These are phyloP conservation scores for Globisporangium takayamanum DNA, from an alignment of 352 stramenopile species.

Conservation along the genomic window DNA sequence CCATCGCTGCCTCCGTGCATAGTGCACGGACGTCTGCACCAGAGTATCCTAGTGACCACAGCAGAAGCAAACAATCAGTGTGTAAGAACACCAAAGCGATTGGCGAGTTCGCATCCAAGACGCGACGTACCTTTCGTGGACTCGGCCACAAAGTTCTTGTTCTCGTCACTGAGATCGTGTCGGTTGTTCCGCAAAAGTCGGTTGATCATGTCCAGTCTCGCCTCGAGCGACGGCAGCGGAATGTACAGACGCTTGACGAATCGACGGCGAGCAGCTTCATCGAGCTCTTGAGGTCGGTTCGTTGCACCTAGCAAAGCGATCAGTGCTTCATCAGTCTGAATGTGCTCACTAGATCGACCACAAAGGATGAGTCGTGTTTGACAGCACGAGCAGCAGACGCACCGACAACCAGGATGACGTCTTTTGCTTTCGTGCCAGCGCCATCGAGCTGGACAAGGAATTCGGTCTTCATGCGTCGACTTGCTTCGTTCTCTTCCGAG, in stretches of 20 bases:
- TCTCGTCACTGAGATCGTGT: constrained; percentile 80
- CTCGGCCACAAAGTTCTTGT: constrained; percentile 87
- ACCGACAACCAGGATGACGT: constrained; percentile 89
- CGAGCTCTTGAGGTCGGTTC: constrained; percentile 96
- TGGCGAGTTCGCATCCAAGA: too few relatives aligned
- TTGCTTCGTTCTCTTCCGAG: constrained; percentile 97
- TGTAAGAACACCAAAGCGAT: background rate
- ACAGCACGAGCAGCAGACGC: constrained; percentile 1
- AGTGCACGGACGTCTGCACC: constrained; percentile 97
- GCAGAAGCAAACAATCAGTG: background rate
- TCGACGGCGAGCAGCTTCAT: constrained; percentile 94
- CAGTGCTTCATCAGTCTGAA: background rate
- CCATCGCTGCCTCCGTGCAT: constrained; percentile 97
- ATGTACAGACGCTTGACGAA: constrained; percentile 99
- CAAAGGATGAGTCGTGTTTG: background rate
- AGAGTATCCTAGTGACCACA: constrained; percentile 84
- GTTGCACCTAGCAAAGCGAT: constrained; percentile 76
- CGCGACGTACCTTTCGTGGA: constrained; percentile 58
- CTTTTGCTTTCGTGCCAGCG: constrained; percentile 86
- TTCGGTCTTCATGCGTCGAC: constrained; percentile 97
- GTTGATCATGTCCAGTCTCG: constrained; percentile 84
- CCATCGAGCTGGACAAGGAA: constrained; percentile 98
- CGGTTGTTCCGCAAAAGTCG: constrained; percentile 92
- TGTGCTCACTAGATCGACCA: background rate
- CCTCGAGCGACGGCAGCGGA: constrained; percentile 87